Conservation (phyloP, 1,284 basidiomycete species). For the Leccinum subspadiceum region DNA sequence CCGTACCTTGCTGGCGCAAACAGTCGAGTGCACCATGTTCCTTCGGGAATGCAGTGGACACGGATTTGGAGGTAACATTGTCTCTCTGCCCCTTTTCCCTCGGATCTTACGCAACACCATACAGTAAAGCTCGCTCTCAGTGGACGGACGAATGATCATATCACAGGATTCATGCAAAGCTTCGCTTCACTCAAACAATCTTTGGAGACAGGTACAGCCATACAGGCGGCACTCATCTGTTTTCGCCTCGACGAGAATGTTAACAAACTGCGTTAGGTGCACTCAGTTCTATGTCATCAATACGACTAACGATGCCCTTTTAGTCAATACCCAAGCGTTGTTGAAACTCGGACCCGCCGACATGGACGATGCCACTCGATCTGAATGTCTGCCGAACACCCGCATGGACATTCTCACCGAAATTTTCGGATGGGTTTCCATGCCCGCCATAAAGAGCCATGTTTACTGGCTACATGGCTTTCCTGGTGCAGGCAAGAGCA, state of each 20-base stretch:
- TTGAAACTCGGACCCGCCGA: conserved; percentile 27
- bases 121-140: conserved; percentile 18
- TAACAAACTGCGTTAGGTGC: conserved; percentile 23
- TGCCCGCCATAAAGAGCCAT: conserved; percentile 17
- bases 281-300: background rate
- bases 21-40: conserved; percentile 36
- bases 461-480: conserved; percentile 35
- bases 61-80: conserved; percentile 31
- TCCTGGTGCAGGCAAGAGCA: conserved; percentile 34
- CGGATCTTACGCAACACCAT: background rate
- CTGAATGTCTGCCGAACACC: conserved; percentile 31
- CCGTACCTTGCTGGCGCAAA: conserved; percentile 28
- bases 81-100: background rate
- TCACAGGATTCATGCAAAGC: conserved; percentile 21
- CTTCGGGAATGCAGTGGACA: conserved; percentile 33
- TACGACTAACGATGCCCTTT: conserved; percentile 4
- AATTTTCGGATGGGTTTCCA: conserved; percentile 26
- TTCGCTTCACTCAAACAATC: conserved; percentile 29
- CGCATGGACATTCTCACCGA: conserved; percentile 30
- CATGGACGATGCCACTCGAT: conserved; percentile 29
- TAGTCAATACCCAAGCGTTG: conserved; percentile 24
- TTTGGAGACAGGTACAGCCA: conserved; percentile 20
- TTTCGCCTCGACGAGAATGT: conserved; percentile 33
- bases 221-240: conserved; percentile 26
- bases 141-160: conserved; percentile 23